Conservation (phyloP, 805 yeast species). For the Wickerhamiella sergipiensis region DNA sequence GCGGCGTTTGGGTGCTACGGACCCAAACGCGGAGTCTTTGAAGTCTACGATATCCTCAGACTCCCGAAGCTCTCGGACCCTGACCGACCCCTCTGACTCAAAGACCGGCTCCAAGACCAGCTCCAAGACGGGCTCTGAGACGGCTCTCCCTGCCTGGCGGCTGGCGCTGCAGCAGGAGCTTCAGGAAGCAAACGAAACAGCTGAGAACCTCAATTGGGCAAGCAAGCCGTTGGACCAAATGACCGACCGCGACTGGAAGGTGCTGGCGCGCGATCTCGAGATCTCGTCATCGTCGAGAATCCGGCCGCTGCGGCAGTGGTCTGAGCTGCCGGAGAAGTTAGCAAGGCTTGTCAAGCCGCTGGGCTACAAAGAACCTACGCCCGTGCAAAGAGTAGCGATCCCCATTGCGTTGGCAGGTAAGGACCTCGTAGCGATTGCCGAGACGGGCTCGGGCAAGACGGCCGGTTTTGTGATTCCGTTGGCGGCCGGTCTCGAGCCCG, state of each 20-base stretch:
- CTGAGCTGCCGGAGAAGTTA: slow-evolving; percentile 39
- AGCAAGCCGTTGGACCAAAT: slow-evolving; percentile 48
- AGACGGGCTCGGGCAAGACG: slow-evolving; percentile 95
- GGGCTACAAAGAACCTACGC: slow-evolving; percentile 60
- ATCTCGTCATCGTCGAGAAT: slow-evolving; percentile 42
- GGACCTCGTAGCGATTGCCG: slow-evolving; percentile 83
- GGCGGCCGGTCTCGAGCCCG: slow-evolving; percentile 36
- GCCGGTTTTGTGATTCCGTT: slow-evolving; percentile 69
- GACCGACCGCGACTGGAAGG: slow-evolving; percentile 83
- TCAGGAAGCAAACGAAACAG: not conserved
- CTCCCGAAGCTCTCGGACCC: too few species aligned
- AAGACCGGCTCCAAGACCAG: too few species aligned
- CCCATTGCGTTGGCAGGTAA: slow-evolving; percentile 48
- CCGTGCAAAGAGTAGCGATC: slow-evolving; percentile 80
- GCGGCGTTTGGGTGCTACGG: slow-evolving; percentile 5
- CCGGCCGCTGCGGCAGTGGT: slow-evolving; percentile 64
- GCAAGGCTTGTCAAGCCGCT: slow-evolving; percentile 13
- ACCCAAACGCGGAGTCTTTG: slow-evolving; percentile 4
- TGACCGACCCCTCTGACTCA: too few species aligned
- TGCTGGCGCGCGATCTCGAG: slow-evolving; percentile 62
- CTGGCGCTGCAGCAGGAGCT: slow-evolving; percentile 15
- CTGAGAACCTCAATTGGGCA: slow-evolving; percentile 33
- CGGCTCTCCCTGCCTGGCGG: slow-evolving; percentile 17
- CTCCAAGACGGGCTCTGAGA: too few species aligned
- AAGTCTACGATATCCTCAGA: too few species aligned